A percentile compares a stretch with the other conserved stretches of the same genome.
Evolutionary conservation across 805 yeast species (phyloP).

Genomic region (Candida fluviatilis): DNA sequence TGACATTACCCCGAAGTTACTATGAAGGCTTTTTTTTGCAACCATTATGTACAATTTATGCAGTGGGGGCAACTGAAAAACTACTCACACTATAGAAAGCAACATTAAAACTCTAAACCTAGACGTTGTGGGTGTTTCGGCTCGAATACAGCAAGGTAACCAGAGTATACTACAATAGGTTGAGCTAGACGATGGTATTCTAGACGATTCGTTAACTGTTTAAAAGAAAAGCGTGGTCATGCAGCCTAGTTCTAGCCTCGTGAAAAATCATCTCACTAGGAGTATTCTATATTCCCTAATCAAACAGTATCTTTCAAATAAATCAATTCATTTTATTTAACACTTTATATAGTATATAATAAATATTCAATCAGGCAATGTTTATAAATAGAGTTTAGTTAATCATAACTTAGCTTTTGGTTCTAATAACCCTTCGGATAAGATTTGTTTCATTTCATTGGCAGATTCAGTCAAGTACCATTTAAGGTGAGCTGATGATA

Average conservation of each 20-base stretch:
- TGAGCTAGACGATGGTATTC: too few relatives aligned
- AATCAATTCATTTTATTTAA: neutral
- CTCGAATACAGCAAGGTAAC: too few relatives aligned
- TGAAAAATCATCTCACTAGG: too few relatives aligned
- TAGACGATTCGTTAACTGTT: too few relatives aligned
- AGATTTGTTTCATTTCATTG: slow-evolving; percentile 69
- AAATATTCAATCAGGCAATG: neutral
- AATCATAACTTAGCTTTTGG: slow-evolving; percentile 36
- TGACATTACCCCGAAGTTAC: neutral
- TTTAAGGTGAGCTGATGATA: slow-evolving; percentile 54
- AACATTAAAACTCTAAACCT: too few relatives aligned
- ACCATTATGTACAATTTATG: neutral
- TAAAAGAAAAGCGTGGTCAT: too few relatives aligned
- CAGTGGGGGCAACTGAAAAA: too few relatives aligned
- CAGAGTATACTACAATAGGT: too few relatives aligned
- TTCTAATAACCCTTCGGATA: slow-evolving; percentile 37
- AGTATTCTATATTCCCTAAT: neutral
- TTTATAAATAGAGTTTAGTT: neutral
- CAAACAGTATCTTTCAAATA: neutral
- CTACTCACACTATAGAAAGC: too few relatives aligned
- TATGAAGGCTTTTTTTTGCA: slow-evolving; percentile 1
- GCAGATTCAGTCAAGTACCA: slow-evolving; percentile 75
- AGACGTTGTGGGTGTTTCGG: too few relatives aligned
- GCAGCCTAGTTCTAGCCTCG: too few relatives aligned
- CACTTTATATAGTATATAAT: neutral